Base-by-base conservation (phyloP, 305 asterid species). In the Ajuga reptans region DNA sequence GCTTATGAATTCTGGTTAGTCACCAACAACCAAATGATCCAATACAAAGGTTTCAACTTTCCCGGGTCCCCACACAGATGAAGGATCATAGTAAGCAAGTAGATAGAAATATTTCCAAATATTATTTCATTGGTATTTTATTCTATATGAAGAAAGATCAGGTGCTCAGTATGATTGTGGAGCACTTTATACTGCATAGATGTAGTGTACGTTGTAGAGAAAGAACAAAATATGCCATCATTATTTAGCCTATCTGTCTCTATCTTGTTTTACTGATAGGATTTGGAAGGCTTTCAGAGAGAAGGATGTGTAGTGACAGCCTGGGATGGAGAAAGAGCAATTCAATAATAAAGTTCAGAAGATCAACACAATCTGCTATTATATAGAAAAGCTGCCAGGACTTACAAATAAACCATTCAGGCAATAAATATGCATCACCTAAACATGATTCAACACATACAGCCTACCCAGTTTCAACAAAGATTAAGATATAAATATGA, bases 391-490 rank as follows among this genome's bases (percentile, higher is more conserved):
- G 53, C 18, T 27, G 55, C 58, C 24, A 14, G 12, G 49, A 10
- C n/a, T 34, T 68, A 8, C 46, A 55, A 29, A 34, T 18, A 17
- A 42, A 47, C 3, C 56, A 27, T 42, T 42, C 4, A 6, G 47
- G 68, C 12, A 33, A 37, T 18, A 24, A 12, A 70, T 18, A 36
- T 34, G 51, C 11, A 50, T 24, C 67, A 21, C 29, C 15, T 15
- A 3, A 69, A 9, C 47, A 58, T 29, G 43, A 51, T 27, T 37
- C 50, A 36, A 53, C 52, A 66, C 58, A 14, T 21, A 59, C 12
- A 43, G 46, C 49, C 7, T 70, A 9, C 43, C 57, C 70, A 53
- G 45, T 15, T 67, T 69, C 53, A 51, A 43, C 62, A 62, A 17
- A 61, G 27, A 53, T 36, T 50, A 43, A 57, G 61, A 66, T 29